Evolutionary conservation across 164 flowering plant species (phyloP).

Genomic region (Warburgia ugandensis): DNA sequence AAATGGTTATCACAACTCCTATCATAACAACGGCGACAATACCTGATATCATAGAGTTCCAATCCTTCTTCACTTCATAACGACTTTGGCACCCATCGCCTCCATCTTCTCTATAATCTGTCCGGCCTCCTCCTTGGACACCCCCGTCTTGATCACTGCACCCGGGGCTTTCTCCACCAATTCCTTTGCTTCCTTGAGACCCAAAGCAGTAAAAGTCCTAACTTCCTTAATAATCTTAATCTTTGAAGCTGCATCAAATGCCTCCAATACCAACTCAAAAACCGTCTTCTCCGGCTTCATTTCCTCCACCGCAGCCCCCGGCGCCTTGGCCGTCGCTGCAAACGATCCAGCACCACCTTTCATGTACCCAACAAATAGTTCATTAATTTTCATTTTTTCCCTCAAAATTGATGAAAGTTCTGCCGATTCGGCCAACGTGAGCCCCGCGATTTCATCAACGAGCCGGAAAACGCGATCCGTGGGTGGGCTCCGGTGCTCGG

Average conservation of each 20-base stretch:
- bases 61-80: conserved; percentile 40
- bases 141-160: conserved; percentile 63
- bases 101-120: conserved; percentile 70
- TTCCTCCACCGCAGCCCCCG: conserved; percentile 51
- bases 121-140: conserved; percentile 74
- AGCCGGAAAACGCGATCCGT: conserved; percentile 73
- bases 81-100: conserved; percentile 74
- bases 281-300: conserved; percentile 70
- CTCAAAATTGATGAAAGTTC: conserved; percentile 56
- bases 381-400: conserved; percentile 66
- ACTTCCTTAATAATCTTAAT: conserved; percentile 15
- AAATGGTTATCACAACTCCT: too few relatives aligned
- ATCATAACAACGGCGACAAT: too few relatives aligned
- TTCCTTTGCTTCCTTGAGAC: conserved; percentile 16
- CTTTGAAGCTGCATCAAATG: conserved; percentile 48
- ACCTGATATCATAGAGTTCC: too few relatives aligned
- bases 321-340: conserved; percentile 18
- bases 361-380: conserved; percentile 63
- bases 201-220: conserved; percentile 12
- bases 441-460: conserved; percentile 69
- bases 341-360: conserved; percentile 63
- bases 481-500: conserved; percentile 88
- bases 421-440: conserved; percentile 51
- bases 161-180: conserved; percentile 51
- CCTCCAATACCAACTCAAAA: conserved; percentile 63